Evolutionary conservation across 345 rosid genomes (phyloP).

Genomic region (Eucalyptus viminalis): DNA sequence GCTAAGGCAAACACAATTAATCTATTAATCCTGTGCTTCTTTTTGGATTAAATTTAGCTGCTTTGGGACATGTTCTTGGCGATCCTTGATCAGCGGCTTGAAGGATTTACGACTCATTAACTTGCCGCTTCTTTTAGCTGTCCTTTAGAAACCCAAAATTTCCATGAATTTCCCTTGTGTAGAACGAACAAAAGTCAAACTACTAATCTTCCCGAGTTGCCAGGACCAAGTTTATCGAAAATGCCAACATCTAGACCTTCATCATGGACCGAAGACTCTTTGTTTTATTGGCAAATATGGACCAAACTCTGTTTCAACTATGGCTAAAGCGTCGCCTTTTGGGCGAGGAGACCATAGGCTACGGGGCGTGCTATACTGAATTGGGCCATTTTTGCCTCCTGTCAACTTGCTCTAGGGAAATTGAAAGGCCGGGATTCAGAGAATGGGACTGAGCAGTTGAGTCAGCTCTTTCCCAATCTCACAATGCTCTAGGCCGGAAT

Average conservation of each 20-base stretch:
- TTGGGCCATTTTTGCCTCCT: no score
- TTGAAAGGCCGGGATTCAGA: background rate
- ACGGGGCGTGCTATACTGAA: background rate
- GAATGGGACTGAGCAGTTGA: background rate
- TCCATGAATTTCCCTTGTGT: background rate
- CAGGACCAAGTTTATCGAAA: background rate
- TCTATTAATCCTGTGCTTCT: no score
- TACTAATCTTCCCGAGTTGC: background rate
- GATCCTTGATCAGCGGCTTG: no score
- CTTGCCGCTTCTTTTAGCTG: background rate
- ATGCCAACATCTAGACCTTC: background rate
- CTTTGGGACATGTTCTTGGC: no score
- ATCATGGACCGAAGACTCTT: background rate
- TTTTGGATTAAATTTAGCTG: no score
- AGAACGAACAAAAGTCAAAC: background rate
- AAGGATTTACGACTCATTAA: no score
- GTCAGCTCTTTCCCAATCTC: background rate
- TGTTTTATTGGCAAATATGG: background rate
- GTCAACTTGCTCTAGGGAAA: no score
- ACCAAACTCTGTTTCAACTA: background rate
- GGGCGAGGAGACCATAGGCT: background rate
- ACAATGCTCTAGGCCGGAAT: background rate
- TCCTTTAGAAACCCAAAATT: background rate
- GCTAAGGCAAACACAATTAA: no score
- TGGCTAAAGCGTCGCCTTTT: no score